phyloP scores from a whole-genome alignment of 1,284 basidiomycete genomes.

The Schizophyllum amplum region DNA sequence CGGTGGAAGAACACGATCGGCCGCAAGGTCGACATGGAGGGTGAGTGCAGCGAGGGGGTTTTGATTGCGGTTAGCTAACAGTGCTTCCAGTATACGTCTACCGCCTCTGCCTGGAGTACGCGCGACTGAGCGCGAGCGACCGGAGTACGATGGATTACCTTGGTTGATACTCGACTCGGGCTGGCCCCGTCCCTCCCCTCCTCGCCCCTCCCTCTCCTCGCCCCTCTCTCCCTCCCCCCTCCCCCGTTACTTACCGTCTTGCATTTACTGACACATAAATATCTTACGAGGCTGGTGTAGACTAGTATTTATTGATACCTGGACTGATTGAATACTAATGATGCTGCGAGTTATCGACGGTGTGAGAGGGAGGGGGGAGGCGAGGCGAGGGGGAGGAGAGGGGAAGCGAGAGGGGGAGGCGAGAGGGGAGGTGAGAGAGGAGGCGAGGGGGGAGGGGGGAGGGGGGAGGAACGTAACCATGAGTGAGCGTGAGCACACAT shows the following conservation, averaged over 20 bases:
- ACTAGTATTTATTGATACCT: background rate
- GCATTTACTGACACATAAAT: background rate
- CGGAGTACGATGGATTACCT: slow-evolving; percentile 58
- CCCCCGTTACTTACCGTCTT: background rate
- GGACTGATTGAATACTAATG: background rate
- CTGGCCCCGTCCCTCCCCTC: background rate
- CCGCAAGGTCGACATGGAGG: slow-evolving; percentile 83
- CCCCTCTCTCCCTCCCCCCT: no score
- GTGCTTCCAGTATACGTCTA: slow-evolving; percentile 69
- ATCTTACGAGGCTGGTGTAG: background rate
- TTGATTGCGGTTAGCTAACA: slow-evolving; percentile 5
- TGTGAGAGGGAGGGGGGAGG: no score
- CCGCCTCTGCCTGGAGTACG: slow-evolving; percentile 85
- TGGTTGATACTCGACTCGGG: background rate
- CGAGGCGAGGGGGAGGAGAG: no score
- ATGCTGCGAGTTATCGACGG: background rate
- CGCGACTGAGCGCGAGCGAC: slow-evolving; percentile 76
- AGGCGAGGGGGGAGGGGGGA: no score
- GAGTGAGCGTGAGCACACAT: no score
- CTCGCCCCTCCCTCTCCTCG: no score
- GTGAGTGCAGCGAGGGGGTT: slow-evolving; percentile 24
- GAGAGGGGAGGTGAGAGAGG: no score
- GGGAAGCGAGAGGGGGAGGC: no score
- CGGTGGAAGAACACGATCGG: slow-evolving; percentile 84
- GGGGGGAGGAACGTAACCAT: no score